Percentiles rank a stretch among this genome's conserved stretches.
Conservation (phyloP, 305 asterid genomes). For the Ilex paraguariensis region DNA sequence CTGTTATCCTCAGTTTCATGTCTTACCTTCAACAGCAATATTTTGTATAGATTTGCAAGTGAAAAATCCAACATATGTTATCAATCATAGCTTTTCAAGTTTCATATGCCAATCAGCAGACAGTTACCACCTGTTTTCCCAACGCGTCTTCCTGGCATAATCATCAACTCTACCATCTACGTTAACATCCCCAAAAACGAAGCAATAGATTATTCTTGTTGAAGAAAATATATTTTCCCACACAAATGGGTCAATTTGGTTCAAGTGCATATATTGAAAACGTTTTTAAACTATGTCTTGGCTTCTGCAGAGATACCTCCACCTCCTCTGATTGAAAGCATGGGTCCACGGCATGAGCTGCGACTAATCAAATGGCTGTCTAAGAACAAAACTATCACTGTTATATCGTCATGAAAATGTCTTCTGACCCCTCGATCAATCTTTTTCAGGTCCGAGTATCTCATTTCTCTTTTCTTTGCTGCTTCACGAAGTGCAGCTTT, state of each 20-base stretch:
- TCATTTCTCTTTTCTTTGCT: slow-evolving; percentile 91
- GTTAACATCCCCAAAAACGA: slow-evolving; percentile 18
- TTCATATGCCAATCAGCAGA: slow-evolving; percentile 25
- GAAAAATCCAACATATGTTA: too few species aligned
- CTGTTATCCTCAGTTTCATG: too few species aligned
- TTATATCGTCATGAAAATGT: slow-evolving; percentile 89
- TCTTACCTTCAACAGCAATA: too few species aligned
- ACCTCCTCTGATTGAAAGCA: slow-evolving; percentile 55
- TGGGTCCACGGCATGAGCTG: slow-evolving; percentile 37
- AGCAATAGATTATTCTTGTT: slow-evolving; percentile 18
- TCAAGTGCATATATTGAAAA: slow-evolving; percentile 6
- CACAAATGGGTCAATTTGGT: slow-evolving; percentile 16
- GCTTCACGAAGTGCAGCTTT: slow-evolving; percentile 80
- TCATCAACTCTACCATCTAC: slow-evolving; percentile 39
- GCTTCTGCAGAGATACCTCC: slow-evolving; percentile 29
- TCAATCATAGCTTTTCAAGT: slow-evolving; percentile 1
- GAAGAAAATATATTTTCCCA: not conserved
- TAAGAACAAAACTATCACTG: slow-evolving; percentile 64
- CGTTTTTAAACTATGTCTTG: slow-evolving; percentile 21
- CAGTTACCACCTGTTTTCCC: slow-evolving; percentile 5
- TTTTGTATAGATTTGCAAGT: too few species aligned
- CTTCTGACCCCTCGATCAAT: slow-evolving; percentile 78
- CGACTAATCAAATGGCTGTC: slow-evolving; percentile 51
- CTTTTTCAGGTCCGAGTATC: slow-evolving; percentile 76
- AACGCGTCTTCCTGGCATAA: slow-evolving; percentile 48